Evolutionary conservation across 1,139 yeast species (phyloP).

Genomic region (Geotrichum histeridarum): DNA sequence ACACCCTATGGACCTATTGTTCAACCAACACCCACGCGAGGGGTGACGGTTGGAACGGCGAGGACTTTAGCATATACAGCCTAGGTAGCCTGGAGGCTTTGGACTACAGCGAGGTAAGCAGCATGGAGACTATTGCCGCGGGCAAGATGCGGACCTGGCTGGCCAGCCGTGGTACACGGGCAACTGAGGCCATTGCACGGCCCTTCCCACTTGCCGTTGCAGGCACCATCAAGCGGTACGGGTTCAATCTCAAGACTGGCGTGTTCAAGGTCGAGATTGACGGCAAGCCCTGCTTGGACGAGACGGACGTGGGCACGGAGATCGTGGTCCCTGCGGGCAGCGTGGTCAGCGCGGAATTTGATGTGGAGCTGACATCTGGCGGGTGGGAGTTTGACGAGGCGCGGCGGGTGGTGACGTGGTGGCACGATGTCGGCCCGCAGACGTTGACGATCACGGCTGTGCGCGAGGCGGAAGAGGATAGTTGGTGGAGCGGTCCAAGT

Average conservation of each 20-base stretch:
- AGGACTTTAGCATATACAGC: slow-evolving; percentile 84
- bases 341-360: slow-evolving; percentile 43
- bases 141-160: not conserved
- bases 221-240: slow-evolving; percentile 29
- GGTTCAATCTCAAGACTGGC: slow-evolving; percentile 32
- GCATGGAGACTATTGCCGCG: not conserved
- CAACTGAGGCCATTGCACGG: slow-evolving; percentile 44
- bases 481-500: too few relatives aligned
- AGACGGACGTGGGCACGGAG: slow-evolving; percentile 42
- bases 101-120: not conserved
- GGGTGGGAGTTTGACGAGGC: slow-evolving; percentile 47
- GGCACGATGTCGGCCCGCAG: slow-evolving; percentile 48
- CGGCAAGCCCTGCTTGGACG: slow-evolving; percentile 21
- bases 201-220: slow-evolving; percentile 35
- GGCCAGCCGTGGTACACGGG: slow-evolving; percentile 39
- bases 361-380: slow-evolving; percentile 51
- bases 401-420: slow-evolving; percentile 64
- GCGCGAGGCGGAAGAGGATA: too few relatives aligned
- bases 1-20: slow-evolving; percentile 83
- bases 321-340: slow-evolving; percentile 68
- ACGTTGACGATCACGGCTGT: slow-evolving; percentile 19
- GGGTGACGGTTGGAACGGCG: slow-evolving; percentile 93
- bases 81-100: slow-evolving; percentile 39
- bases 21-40: slow-evolving; percentile 64
- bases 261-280: slow-evolving; percentile 41